Percentiles rank a stretch among this genome's conserved stretches.
phyloP scores from a whole-genome alignment of 2,329 filamentous ascomycete genomes.

The Cryphonectria parasitica region DNA sequence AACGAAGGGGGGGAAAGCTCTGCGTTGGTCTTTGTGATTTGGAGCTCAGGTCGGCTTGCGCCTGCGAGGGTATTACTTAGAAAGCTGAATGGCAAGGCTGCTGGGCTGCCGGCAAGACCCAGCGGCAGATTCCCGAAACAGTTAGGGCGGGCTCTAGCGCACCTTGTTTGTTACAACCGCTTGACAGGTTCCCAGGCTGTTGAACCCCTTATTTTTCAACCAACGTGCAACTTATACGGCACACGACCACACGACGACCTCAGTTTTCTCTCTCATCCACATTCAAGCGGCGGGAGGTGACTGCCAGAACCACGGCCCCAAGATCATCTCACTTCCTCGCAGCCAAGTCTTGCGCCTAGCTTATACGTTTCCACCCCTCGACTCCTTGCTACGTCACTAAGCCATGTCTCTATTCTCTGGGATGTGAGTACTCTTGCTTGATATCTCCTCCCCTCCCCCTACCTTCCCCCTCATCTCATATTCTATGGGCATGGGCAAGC shows the following conservation, averaged over 20 bases:
- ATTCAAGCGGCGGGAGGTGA: constrained; percentile 1
- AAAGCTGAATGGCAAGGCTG: constrained; percentile 11
- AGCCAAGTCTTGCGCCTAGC: background rate
- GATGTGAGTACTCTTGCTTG: constrained; percentile 53
- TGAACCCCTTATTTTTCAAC: constrained; percentile 18
- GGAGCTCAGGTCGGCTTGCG: background rate
- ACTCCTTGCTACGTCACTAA: constrained; percentile 26
- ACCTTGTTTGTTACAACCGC: constrained; percentile 12
- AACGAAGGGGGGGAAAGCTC: background rate
- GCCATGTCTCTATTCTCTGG: constrained; percentile 64
- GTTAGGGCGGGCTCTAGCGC: constrained; percentile 13
- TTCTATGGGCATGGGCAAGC: background rate
- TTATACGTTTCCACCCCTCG: background rate
- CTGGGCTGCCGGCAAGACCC: constrained; percentile 9
- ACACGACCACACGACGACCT: constrained; percentile 11
- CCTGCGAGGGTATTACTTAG: background rate
- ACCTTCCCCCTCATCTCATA: constrained; percentile 1
- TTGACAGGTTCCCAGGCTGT: constrained; percentile 13
- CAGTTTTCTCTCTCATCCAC: background rate
- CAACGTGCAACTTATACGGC: constrained; percentile 13
- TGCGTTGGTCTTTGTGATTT: background rate
- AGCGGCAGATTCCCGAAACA: constrained; percentile 1
- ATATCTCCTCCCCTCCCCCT: constrained; percentile 15
- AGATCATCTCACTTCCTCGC: background rate
- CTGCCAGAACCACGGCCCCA: background rate